These are phyloP conservation scores for Calonectria pteridis DNA, from an alignment of 2,329 filamentous ascomycete species.

Conservation along the genomic window DNA sequence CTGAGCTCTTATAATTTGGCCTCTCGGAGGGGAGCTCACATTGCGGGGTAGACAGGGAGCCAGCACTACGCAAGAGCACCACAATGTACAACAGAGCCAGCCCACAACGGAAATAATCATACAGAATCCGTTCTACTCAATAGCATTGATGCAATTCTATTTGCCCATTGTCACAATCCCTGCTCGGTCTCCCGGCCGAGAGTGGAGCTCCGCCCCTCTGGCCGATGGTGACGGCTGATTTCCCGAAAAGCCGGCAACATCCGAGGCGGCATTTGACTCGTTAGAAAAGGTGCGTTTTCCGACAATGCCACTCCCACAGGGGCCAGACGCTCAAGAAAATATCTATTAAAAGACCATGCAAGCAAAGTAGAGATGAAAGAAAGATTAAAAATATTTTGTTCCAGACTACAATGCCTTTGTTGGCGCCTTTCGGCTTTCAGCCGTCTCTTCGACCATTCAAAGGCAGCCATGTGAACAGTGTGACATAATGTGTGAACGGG, in stretches of 20 bases:
- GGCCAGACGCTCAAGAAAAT: background rate
- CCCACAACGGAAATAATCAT: background rate
- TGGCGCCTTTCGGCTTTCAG: background rate
- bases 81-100: background rate
- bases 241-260: conserved; percentile 7
- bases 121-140: background rate
- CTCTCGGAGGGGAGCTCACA: conserved; percentile 7
- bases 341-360: background rate
- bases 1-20: conserved; percentile 11
- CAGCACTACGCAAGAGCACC: background rate
- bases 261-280: background rate
- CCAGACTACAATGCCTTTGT: background rate
- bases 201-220: conserved; percentile 8
- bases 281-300: background rate
- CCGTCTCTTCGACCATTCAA: background rate
- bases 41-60: background rate
- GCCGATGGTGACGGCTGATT: background rate
- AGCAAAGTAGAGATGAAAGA: background rate
- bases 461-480: background rate
- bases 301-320: background rate
- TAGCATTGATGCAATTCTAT: background rate
- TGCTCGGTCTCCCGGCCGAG: conserved; percentile 1
- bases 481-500: background rate
- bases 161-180: background rate
- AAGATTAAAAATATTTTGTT: too few species aligned